Conservation (phyloP, 345 rosid genomes). For the Pseudoturritis turrita region DNA sequence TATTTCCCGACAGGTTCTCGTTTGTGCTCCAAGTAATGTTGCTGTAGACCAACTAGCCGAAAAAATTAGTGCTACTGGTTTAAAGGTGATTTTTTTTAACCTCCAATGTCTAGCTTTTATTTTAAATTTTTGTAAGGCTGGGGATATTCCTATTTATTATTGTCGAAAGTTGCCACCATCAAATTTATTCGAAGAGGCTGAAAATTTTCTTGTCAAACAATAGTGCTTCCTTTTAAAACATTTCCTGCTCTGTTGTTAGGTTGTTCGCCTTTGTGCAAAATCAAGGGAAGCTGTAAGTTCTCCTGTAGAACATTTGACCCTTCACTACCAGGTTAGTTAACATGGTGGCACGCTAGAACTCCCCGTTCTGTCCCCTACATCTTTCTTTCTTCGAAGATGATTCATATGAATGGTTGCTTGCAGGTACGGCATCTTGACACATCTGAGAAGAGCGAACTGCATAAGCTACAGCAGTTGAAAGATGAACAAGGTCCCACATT, state of each 20-base stretch:
- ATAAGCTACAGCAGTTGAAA: slow-evolving; percentile 96
- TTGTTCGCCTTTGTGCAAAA: slow-evolving; percentile 97
- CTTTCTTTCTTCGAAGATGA: not conserved
- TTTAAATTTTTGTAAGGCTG: not conserved
- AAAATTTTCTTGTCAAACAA: not conserved
- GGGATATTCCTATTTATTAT: not conserved
- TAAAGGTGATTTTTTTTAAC: slow-evolving; percentile 58
- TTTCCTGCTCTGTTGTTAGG: slow-evolving; percentile 40
- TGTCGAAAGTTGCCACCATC: slow-evolving; percentile 6
- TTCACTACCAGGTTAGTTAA: slow-evolving; percentile 91
- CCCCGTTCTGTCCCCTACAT: not conserved
- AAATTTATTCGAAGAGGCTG: not conserved
- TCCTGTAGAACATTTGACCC: slow-evolving; percentile 98
- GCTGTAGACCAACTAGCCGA: slow-evolving; percentile 99
- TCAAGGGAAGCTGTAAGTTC: slow-evolving; percentile 99
- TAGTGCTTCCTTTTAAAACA: not conserved
- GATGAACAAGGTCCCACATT: slow-evolving; percentile 88
- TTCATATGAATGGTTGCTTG: slow-evolving; percentile 19
- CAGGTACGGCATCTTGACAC: slow-evolving; percentile 99
- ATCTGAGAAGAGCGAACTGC: slow-evolving; percentile 97
- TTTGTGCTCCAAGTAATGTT: slow-evolving; percentile 98
- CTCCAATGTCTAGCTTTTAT: not conserved
- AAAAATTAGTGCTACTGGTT: slow-evolving; percentile 97
- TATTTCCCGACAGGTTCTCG: slow-evolving; percentile 62
- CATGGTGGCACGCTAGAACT: not conserved